Base-by-base conservation (phyloP, 31 red algal genomes). In the Odonthalia washingtoniensis region DNA sequence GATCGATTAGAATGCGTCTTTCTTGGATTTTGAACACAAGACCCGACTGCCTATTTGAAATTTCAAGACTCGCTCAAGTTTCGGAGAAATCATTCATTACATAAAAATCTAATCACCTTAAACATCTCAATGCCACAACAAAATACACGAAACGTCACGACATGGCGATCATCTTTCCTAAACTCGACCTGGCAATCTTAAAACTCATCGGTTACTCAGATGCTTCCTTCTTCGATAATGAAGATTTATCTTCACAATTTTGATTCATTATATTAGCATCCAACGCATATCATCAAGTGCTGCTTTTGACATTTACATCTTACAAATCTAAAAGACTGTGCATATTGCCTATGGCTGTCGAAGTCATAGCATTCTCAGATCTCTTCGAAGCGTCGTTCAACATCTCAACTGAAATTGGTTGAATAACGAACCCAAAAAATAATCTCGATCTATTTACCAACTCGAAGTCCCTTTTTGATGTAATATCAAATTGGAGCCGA, bases 321-420 rank as follows among this genome's bases (percentile, higher is more conserved):
- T 80, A 80, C 46, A 80, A 27, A 27, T 42, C 76, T 26, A 0
- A 0, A 0, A 28, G 42, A 26, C 27, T 63, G 30, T 21, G 0
- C 42, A 42, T 30, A 18, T 80, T 49, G 26, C 45, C 4, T 27
- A 5, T 80, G n/a, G 76, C 76, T 21, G 76, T 49, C n/a, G 76
- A 80, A 61, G 5, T 63, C 12, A 80, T 80, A n/a, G 76, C 76
- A 57, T 80, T 80, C 42, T 63, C n/a, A n/a, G n/a, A n/a, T n/a
- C n/a, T n/a, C n/a, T n/a, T n/a, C n/a, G n/a, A n/a, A n/a, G n/a
- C n/a, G 4, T 28, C 0, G 26, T 27, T 35, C 42, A 80, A 0
- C 5, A 5, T 80, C 0, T 0, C 42, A 5, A 26, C 31, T 21
- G 76, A 63, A 61, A 5, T 80, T 0, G 0, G 27, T 26, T 27